A percentile compares a stretch with the other conserved stretches of the same genome.
These are phyloP conservation scores for Leccinum variicolor DNA, from an alignment of 768 basidiomycete species.

Conservation along the genomic window DNA sequence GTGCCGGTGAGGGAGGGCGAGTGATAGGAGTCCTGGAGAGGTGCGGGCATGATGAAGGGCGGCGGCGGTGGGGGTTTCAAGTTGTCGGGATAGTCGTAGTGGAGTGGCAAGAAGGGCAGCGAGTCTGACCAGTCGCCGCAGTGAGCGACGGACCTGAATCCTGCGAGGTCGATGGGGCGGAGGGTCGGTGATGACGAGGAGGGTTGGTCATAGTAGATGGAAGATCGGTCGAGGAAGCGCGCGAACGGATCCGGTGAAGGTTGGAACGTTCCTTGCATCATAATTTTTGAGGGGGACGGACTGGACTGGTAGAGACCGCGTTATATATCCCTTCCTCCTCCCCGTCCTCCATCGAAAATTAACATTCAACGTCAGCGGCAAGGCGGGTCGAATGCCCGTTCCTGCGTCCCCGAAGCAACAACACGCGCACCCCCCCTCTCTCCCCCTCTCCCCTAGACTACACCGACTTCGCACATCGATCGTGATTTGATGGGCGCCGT, in stretches of 20 bases:
- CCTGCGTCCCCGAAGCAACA: slow-evolving; percentile 15
- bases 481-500: slow-evolving; percentile 22
- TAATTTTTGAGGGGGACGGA: neutral
- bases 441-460: neutral
- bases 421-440: slow-evolving; percentile 10
- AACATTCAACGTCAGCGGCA: slow-evolving; percentile 8
- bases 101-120: slow-evolving; percentile 18
- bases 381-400: slow-evolving; percentile 8
- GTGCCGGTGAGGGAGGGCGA: neutral
- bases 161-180: slow-evolving; percentile 18
- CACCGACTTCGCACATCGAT: slow-evolving; percentile 16
- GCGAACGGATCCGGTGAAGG: slow-evolving; percentile 22
- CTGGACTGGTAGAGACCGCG: neutral
- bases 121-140: slow-evolving; percentile 28
- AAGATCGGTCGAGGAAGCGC: slow-evolving; percentile 32
- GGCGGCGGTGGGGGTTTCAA: slow-evolving; percentile 12
- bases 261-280: neutral
- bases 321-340: neutral
- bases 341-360: neutral
- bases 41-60: slow-evolving; percentile 5
- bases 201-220: slow-evolving; percentile 13
- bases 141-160: slow-evolving; percentile 19
- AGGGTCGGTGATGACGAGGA: slow-evolving; percentile 3
- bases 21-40: neutral
- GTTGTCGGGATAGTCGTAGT: slow-evolving; percentile 16